These are phyloP conservation scores for Knoxdaviesia capensis DNA, from an alignment of 2,329 filamentous ascomycete species.

Conservation along the genomic window DNA sequence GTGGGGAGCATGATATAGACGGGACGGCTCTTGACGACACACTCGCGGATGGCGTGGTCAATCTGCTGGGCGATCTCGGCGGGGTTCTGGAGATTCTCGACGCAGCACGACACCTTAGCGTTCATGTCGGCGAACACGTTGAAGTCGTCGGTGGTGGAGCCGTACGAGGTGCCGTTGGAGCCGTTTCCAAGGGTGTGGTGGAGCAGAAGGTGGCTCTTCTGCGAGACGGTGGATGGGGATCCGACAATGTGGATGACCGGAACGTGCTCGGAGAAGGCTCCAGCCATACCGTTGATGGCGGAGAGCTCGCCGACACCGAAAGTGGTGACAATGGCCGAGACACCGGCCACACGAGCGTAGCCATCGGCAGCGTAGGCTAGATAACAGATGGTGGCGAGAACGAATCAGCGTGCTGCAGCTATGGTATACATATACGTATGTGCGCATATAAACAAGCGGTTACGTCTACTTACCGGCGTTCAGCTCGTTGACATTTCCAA, in stretches of 20 bases:
- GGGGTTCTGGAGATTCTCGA: conserved; percentile 51
- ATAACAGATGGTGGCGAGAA: not conserved
- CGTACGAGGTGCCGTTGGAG: not conserved
- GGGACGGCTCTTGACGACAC: conserved; percentile 52
- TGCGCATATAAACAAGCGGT: not conserved
- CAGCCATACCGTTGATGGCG: conserved; percentile 52
- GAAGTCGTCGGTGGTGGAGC: conserved; percentile 30
- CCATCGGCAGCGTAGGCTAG: conserved; percentile 61
- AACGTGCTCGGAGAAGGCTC: conserved; percentile 53
- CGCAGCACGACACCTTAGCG: conserved; percentile 46
- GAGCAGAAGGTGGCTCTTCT: conserved; percentile 25
- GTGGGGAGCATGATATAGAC: conserved; percentile 73
- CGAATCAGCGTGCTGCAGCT: conserved; percentile 6
- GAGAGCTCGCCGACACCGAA: conserved; percentile 61
- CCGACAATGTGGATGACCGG: conserved; percentile 51
- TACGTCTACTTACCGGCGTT: conserved; percentile 35
- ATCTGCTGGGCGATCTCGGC: conserved; percentile 54
- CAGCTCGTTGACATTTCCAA: conserved; percentile 51
- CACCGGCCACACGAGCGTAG: conserved; percentile 53
- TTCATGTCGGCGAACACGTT: conserved; percentile 69
- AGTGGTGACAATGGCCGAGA: conserved; percentile 51
- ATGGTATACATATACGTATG: not conserved
- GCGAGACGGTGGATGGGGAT: conserved; percentile 26
- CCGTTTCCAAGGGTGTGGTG: conserved; percentile 60
- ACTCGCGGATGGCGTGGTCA: conserved; percentile 57